Base-by-base conservation (phyloP, 768 basidiomycete species). In the Exidia glandulosa region DNA sequence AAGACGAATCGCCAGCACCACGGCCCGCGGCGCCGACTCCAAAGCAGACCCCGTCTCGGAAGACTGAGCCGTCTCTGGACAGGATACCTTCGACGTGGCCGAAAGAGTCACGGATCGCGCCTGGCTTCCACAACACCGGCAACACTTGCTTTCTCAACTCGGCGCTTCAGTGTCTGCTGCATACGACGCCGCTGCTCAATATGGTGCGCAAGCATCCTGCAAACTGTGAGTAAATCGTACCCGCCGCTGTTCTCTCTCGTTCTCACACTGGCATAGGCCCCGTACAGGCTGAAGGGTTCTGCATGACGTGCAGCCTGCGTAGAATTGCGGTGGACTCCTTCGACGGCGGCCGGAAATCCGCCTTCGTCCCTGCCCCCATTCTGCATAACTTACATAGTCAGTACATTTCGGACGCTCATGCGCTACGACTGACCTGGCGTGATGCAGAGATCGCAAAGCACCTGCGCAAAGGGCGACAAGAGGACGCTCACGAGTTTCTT, bases 91-190 rank as follows among this genome's bases (percentile, higher is more conserved):
- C 77, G 50, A 68, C 83, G 45, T 90, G 87, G 86, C 86, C 87
- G 1, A 57, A 70, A 27, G 71, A 69, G 14, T 77, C 68, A 56
- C 73, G 67, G 58, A 69, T 80, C 57, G 87, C 81, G 41, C 71
- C 68, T 56, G 94, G 94, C 1, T 74, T 97, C 52, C 77, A 81
- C 67, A 97, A 97, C 72, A 86, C 76, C 30, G 92, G 91, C 52
- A 98, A 97, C 68, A 95, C 92, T 2, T 99, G 96, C 73, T 99
- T 95, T 71, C 76, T 97, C 66, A 99, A 99, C 71, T 93, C 92
- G 64, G 90, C 87, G 25, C 74, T 98, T 56, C 96, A 99, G 74
- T 93, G 92, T 66, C 80, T 98, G 56, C 72, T 96, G 14, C 94
- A 98, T 68, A 97, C 95, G 0, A 85, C 94, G 9, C 92, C 94